A percentile compares a stretch with the other conserved stretches of the same genome.
Evolutionary conservation across 257 asterid genomes (phyloP).

Genomic region (Petunia axillaris): DNA sequence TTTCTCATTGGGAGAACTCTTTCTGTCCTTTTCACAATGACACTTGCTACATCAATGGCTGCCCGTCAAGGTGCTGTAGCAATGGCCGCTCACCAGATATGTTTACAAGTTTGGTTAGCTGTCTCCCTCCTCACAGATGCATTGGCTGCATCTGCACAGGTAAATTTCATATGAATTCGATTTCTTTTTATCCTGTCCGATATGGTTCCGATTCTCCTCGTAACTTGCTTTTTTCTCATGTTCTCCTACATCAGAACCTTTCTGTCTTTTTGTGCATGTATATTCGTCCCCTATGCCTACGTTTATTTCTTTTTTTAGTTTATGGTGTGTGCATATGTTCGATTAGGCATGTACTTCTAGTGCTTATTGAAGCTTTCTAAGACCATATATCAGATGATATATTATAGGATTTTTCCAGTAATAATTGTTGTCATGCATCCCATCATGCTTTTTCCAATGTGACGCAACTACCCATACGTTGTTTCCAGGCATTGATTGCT

Average conservation of each 20-base stretch:
- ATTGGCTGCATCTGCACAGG: slow-evolving; percentile 91
- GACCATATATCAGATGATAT: slow-evolving; percentile 7
- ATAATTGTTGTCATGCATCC: slow-evolving; percentile 13
- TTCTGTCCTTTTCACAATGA: slow-evolving; percentile 81
- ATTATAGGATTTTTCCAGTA: slow-evolving; percentile 13
- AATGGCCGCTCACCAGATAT: slow-evolving; percentile 97
- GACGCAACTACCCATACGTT: slow-evolving; percentile 20
- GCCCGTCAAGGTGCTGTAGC: slow-evolving; percentile 96
- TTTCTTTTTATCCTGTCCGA: slow-evolving; percentile 3
- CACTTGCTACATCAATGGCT: slow-evolving; percentile 94
- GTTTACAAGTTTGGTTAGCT: slow-evolving; percentile 94
- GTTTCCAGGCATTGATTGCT: slow-evolving; percentile 76
- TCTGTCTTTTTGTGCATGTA: slow-evolving; percentile 9
- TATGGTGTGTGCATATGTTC: slow-evolving; percentile 13
- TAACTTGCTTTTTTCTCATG: slow-evolving; percentile 8
- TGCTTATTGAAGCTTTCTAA: background rate
- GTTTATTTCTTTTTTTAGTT: slow-evolving; percentile 5
- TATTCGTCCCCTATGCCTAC: background rate
- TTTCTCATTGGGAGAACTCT: slow-evolving; percentile 93
- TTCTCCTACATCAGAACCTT: slow-evolving; percentile 1
- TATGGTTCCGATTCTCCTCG: background rate
- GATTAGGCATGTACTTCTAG: background rate
- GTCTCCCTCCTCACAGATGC: slow-evolving; percentile 96
- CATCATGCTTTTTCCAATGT: background rate
- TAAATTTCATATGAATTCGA: slow-evolving; percentile 26